A percentile compares a stretch with the other conserved stretches of the same genome.
These are phyloP conservation scores for Xenosphaeropsis pyriputrescens DNA, from an alignment of 2,329 filamentous ascomycete species.

Conservation along the genomic window DNA sequence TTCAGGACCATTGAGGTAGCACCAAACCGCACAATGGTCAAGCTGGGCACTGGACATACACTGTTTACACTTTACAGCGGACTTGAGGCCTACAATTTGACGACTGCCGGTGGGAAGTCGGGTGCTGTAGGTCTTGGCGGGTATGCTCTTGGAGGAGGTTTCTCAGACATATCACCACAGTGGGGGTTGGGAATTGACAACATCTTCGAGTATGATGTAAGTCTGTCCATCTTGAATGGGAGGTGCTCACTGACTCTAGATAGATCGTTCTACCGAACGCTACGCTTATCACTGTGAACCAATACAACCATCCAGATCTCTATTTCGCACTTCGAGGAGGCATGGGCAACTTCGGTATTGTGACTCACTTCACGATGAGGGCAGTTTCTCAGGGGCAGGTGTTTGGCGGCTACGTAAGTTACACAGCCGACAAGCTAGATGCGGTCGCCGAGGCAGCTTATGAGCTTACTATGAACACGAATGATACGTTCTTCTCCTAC, in stretches of 20 bases:
- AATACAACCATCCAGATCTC: conserved; percentile 16
- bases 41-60: conserved; percentile 20
- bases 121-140: conserved; percentile 13
- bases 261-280: conserved; percentile 3
- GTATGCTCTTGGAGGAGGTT: conserved; percentile 17
- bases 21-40: conserved; percentile 13
- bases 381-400: conserved; percentile 12
- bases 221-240: not conserved
- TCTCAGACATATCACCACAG: conserved; percentile 14
- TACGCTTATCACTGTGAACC: conserved; percentile 9
- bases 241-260: not conserved
- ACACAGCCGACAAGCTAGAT: conserved; percentile 1
- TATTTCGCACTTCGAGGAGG: conserved; percentile 22
- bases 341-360: conserved; percentile 22
- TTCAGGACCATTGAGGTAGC: conserved; percentile 12
- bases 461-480: not conserved
- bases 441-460: conserved; percentile 1
- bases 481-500: conserved; percentile 5
- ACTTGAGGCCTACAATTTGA: conserved; percentile 17
- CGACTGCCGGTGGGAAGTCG: conserved; percentile 23
- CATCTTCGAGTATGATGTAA: conserved; percentile 1
- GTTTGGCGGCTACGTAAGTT: not conserved
- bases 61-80: conserved; percentile 23
- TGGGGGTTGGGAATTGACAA: conserved; percentile 19
- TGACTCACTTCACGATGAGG: conserved; percentile 19